These are phyloP conservation scores for Diutina catenulata DNA, from an alignment of 1,139 yeast species.

Conservation along the genomic window DNA sequence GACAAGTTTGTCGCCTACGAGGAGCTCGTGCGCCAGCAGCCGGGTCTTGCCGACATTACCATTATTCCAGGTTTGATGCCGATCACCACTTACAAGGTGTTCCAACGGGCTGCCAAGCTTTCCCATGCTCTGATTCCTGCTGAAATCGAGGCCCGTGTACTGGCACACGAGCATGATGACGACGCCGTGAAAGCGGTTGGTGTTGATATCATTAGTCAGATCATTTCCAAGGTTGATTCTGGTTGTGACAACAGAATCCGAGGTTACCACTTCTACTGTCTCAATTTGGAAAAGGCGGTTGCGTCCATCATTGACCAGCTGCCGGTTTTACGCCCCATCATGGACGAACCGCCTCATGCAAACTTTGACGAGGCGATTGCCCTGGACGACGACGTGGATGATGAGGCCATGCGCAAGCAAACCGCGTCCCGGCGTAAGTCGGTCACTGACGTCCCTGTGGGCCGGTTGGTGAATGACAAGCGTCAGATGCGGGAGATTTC, in stretches of 20 bases:
- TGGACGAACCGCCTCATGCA: conserved; percentile 9
- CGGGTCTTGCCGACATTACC: conserved; percentile 34
- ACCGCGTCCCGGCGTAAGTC: not conserved
- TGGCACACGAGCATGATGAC: conserved; percentile 62
- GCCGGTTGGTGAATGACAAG: conserved; percentile 19
- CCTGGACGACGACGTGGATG: conserved; percentile 22
- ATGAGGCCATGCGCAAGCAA: conserved; percentile 8
- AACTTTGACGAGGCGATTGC: conserved; percentile 22
- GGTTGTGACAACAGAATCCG: conserved; percentile 45
- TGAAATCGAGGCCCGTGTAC: conserved; percentile 26
- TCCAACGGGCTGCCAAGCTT: conserved; percentile 78
- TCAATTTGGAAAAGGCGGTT: conserved; percentile 82
- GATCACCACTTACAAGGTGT: conserved; percentile 78
- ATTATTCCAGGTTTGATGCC: conserved; percentile 95
- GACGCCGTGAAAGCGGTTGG: conserved; percentile 78
- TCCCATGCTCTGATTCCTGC: conserved; percentile 82
- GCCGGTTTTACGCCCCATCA: conserved; percentile 24
- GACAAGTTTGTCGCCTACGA: conserved; percentile 29
- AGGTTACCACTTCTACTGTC: conserved; percentile 85
- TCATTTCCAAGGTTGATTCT: conserved; percentile 44
- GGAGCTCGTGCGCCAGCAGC: conserved; percentile 19
- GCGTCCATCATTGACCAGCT: conserved; percentile 71
- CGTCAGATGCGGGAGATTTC: conserved; percentile 64
- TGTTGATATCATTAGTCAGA: conserved; percentile 56
- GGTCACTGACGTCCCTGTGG: not conserved